Base-by-base conservation (phyloP, 306 rosid species). In the Purshia tridentata region DNA sequence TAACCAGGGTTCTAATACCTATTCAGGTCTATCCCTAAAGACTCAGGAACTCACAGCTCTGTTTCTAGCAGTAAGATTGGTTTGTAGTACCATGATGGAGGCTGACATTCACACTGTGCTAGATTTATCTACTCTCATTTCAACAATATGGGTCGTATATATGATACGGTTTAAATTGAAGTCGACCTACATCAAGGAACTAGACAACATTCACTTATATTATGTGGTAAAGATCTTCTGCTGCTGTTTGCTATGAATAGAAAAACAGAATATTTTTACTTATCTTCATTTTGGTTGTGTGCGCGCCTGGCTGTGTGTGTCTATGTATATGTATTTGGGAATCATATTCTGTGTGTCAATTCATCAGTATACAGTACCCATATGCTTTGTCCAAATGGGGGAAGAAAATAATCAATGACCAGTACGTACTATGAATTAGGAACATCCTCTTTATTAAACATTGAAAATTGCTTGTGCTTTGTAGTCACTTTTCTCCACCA, bases 1-100 rank as follows among this genome's bases (percentile, higher is more conserved):
- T 77, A 56, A 63, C 23, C 64, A 63, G 22, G 57, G 77, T 63
- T 6, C n/a, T 11, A 19, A n/a, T 13, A 20, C 35, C 16, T n/a
- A 9, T 50, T 42, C 68, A 93, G 98, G 98, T 64, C 78, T 93
- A 12, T 91, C 97, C 0, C 80, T 89, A 0, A 89, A 82, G 87
- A 85, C 83, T 50, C 97, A 90, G 81, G 96, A 89, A 77, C 90
- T 93, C 75, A 91, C 97, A 45, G 97, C 96, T 41, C 12, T 84
- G 13, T 85, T 76, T 75, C 42, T 91, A 22, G 68, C 73, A n/a
- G 73, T 50, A 40, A 86, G 88, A 76, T 72, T 89, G 79, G 2
- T 71, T 10, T 76, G 85, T 15, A 87, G 91, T 20, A 48, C 82
- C 13, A 7, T 79, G 1, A 75, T 84, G 69, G 81, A 80, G 72